Evolutionary conservation across 139 green algal genomes (phyloP).

Genomic region (Closterium sp.): DNA sequence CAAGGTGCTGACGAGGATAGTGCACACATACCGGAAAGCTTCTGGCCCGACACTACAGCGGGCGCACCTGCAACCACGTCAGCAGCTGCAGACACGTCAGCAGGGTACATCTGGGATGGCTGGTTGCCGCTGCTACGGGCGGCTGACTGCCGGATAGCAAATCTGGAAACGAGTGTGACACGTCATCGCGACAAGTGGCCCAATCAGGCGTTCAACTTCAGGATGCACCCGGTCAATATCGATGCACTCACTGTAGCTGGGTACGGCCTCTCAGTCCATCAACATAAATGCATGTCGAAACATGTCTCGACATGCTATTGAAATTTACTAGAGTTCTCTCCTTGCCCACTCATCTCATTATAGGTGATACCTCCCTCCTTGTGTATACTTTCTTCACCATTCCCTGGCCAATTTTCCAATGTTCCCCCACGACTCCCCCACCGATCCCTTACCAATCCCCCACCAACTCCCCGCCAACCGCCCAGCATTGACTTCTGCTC

Average conservation of each 20-base stretch:
- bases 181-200: slow-evolving; percentile 43
- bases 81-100: background rate
- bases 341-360: background rate
- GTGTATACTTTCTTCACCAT: background rate
- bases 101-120: slow-evolving; percentile 58
- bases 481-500: slow-evolving; percentile 58
- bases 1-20: background rate
- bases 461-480: background rate
- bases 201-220: slow-evolving; percentile 70
- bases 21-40: background rate
- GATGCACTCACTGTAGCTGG: background rate
- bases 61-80: background rate
- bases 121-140: slow-evolving; percentile 52
- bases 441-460: background rate
- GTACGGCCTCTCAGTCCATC: background rate
- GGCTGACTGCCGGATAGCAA: slow-evolving; percentile 57
- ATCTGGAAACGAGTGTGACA: slow-evolving; percentile 68
- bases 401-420: background rate
- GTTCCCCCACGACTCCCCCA: background rate
- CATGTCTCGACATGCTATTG: background rate
- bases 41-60: background rate
- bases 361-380: background rate
- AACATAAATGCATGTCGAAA: background rate
- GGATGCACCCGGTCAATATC: slow-evolving; percentile 56
- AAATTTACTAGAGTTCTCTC: too few species aligned